A percentile compares a stretch with the other conserved stretches of the same genome.
phyloP scores from a whole-genome alignment of 345 rosid genomes.

The Isatis tinctoria region DNA sequence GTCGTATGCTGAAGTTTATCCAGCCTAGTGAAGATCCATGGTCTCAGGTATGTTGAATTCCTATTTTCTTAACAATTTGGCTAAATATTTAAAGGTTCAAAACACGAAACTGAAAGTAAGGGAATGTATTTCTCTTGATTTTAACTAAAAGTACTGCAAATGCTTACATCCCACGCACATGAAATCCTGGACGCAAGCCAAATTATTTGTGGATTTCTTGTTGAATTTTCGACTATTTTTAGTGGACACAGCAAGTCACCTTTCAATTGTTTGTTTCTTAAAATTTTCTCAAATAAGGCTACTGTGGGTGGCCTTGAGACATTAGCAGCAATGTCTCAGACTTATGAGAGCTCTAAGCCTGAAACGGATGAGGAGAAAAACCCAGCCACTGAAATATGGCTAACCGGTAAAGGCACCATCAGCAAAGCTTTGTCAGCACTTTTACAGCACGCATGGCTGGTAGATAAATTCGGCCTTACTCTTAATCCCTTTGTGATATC shows the following conservation, averaged over 20 bases:
- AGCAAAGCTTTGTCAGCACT: constrained; percentile 62
- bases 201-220: neutral
- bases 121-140: neutral
- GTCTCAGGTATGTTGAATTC: constrained; percentile 58
- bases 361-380: constrained; percentile 44
- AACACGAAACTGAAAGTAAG: constrained; percentile 5
- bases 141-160: neutral
- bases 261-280: neutral
- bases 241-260: neutral
- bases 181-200: constrained; percentile 1
- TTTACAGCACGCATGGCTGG: constrained; percentile 76
- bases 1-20: constrained; percentile 42
- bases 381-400: constrained; percentile 45
- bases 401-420: constrained; percentile 52
- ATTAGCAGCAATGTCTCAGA: constrained; percentile 61
- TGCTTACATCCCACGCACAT: constrained; percentile 3
- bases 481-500: neutral
- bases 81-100: neutral
- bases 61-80: neutral
- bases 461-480: constrained; percentile 25
- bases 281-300: constrained; percentile 43
- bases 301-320: constrained; percentile 64
- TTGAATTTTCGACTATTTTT: neutral
- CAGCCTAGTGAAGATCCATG: constrained; percentile 52
- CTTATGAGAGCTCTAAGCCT: constrained; percentile 57